Evolutionary conservation across 495 filamentous ascomycete genomes (phyloP).

Genomic region (Aspergillus asperescens): DNA sequence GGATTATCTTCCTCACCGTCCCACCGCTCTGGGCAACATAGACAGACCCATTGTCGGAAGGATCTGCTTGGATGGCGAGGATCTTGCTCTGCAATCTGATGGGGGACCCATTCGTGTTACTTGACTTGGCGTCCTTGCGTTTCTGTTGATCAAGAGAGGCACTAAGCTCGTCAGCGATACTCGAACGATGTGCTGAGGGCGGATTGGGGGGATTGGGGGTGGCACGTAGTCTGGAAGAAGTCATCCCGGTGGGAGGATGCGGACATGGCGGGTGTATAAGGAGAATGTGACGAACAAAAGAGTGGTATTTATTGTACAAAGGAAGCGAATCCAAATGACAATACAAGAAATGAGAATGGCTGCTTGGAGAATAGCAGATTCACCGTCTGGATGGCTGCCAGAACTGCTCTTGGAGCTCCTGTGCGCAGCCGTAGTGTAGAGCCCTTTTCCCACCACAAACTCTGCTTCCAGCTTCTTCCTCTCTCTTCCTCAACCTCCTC

Average conservation of each 20-base stretch:
- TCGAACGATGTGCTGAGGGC: neutral
- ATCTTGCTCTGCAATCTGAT: constrained; percentile 80
- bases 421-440: constrained; percentile 34
- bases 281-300: neutral
- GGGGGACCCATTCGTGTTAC: constrained; percentile 77
- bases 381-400: neutral
- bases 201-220: constrained; percentile 7
- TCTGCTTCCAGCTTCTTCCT: constrained; percentile 11
- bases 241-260: constrained; percentile 59
- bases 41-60: constrained; percentile 53
- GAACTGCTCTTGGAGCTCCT: constrained; percentile 37
- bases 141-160: constrained; percentile 64
- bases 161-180: constrained; percentile 40
- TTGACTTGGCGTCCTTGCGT: constrained; percentile 72
- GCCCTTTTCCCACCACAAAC: constrained; percentile 33
- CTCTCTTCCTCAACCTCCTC: constrained; percentile 20
- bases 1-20: constrained; percentile 60
- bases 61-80: constrained; percentile 67
- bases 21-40: constrained; percentile 82
- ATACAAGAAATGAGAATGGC: neutral
- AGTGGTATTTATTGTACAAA: neutral
- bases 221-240: constrained; percentile 89
- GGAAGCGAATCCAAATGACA: neutral
- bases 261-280: constrained; percentile 46
- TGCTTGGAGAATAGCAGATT: neutral